Conservation (phyloP, 2,329 filamentous ascomycete species). For the Epichloe gansuensis region DNA sequence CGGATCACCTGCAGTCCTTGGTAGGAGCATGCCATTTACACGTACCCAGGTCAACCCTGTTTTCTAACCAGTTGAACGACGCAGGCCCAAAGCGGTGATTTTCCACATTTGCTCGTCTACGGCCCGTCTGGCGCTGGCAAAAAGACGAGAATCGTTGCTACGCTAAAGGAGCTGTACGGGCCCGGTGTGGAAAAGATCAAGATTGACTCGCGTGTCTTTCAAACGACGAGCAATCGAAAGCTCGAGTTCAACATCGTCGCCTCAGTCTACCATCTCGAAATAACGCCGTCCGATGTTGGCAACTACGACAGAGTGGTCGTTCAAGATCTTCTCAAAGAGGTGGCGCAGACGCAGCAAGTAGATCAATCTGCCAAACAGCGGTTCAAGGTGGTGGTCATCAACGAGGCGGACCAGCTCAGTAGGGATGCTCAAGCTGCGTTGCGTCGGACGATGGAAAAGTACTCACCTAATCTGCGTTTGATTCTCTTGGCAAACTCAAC, state of each 20-base stretch:
- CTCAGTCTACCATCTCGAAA: slow-evolving; percentile 95
- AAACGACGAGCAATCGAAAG: slow-evolving; percentile 90
- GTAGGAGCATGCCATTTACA: slow-evolving; percentile 35
- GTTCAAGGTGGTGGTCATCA: slow-evolving; percentile 99
- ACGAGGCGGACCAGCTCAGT: slow-evolving; percentile 90
- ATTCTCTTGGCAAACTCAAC: slow-evolving; percentile 93
- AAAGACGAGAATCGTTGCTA: slow-evolving; percentile 93
- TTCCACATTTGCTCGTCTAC: slow-evolving; percentile 94
- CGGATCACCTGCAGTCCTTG: slow-evolving; percentile 71
- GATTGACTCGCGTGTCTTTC: slow-evolving; percentile 93
- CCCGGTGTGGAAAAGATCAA: slow-evolving; percentile 99
- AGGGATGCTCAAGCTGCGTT: slow-evolving; percentile 91
- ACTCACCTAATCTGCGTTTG: slow-evolving; percentile 83
- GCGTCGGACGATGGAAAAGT: slow-evolving; percentile 97
- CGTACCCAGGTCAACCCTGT: neutral
- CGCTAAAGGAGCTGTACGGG: slow-evolving; percentile 87
- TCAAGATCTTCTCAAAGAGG: slow-evolving; percentile 91
- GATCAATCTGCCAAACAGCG: slow-evolving; percentile 78
- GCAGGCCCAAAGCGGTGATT: slow-evolving; percentile 91
- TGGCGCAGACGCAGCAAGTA: slow-evolving; percentile 98
- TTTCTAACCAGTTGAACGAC: slow-evolving; percentile 1
- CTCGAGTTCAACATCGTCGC: slow-evolving; percentile 98
- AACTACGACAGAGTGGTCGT: slow-evolving; percentile 93
- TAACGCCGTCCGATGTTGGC: slow-evolving; percentile 92
- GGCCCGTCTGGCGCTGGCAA: slow-evolving; percentile 94